Evolutionary conservation across 1,139 yeast species (phyloP), one percentile per base, ranked within the genome.

Genomic region (Diutina rugosa): DNA sequence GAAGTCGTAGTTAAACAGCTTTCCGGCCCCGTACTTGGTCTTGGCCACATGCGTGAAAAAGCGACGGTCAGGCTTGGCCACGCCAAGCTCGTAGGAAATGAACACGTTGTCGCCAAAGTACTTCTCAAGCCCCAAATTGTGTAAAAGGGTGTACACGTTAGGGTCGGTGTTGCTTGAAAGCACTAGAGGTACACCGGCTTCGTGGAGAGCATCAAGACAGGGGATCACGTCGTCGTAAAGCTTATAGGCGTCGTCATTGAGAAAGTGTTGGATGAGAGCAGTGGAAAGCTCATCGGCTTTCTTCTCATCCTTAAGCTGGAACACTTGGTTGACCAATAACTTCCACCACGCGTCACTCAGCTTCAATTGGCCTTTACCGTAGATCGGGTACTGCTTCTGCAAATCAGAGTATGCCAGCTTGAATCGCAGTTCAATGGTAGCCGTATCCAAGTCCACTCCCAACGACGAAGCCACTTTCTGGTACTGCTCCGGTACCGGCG

Each of bases 151-250:
- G 32, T 65, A 61, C 12, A 80, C 77, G 16, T 84, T 64, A 1
- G 78, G 73, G 64, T 85, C 90, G 0, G 89, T 82, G 64, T 85
- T 85, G 59, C 85, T 80, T 18, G 82, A 71, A 2, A 80, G 74
- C 1, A 81, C 76, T 18, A 81, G 56, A 1, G 68, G 64, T 4
- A 79, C 66, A n/a, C 70, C 68, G 18, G 68, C 63, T 2, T 61
- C 59, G 32, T 67, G 64, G 32, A 79, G 65, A 6, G 63, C 63
- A 32, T 67, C 59, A 45, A 85, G 65, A 2, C 82, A 72, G 1
- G 80, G 79, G 1, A 72, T 60, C 1, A 84, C 82, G 64, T 84
- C 90, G 3, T 75, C 77, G 61, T 71, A 82, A 3, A 82, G 70
- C 12, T 62, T 63, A 64, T 84, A 85, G 0, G 86, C 87, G 2